Evolutionary conservation across 2,329 filamentous ascomycete genomes (phyloP).

Genomic region (Clonostachys byssicola): DNA sequence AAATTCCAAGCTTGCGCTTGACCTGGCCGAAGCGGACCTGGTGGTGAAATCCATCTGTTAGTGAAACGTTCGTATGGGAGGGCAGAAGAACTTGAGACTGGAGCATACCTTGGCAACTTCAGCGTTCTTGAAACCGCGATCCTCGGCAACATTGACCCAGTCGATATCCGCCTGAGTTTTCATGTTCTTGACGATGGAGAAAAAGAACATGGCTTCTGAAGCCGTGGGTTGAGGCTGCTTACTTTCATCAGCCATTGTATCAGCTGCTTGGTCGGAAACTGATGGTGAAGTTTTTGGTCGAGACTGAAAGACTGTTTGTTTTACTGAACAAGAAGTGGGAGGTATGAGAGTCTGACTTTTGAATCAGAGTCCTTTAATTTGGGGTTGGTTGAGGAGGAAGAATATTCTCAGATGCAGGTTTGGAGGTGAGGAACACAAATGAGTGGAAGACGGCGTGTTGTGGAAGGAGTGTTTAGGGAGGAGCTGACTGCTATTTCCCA

Average conservation of each 20-base stretch:
- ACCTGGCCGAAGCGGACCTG: slow-evolving; percentile 45
- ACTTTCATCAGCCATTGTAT: slow-evolving; percentile 19
- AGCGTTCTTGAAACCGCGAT: slow-evolving; percentile 37
- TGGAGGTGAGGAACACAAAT: too few species aligned
- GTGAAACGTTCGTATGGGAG: neutral
- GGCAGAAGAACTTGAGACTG: neutral
- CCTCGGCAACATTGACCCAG: slow-evolving; percentile 38
- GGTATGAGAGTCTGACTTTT: too few species aligned
- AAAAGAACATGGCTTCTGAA: slow-evolving; percentile 37
- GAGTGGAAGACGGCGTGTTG: too few species aligned
- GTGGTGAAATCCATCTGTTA: neutral
- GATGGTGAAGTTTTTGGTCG: too few species aligned
- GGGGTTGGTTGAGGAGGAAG: too few species aligned
- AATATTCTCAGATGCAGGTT: too few species aligned
- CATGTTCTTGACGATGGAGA: slow-evolving; percentile 36
- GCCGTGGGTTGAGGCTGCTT: slow-evolving; percentile 21
- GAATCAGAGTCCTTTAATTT: too few species aligned
- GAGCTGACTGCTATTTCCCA: too few species aligned
- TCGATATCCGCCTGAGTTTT: slow-evolving; percentile 38
- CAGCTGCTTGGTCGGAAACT: neutral
- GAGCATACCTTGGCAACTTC: slow-evolving; percentile 35
- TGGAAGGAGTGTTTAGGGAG: too few species aligned
- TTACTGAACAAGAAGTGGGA: too few species aligned
- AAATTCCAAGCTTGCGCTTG: slow-evolving; percentile 38
- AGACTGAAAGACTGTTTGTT: too few species aligned